phyloP scores from a whole-genome alignment of 306 rosid genomes.

The Cucumis sativus region Cucumber_9930_V3 NC_026655.2:3993501-3994000 shows the following conservation, averaged over 20 bases:
- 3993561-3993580: slow-evolving; percentile 85
- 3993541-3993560: slow-evolving; percentile 74
- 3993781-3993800: not conserved
- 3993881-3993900: not conserved
- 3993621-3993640: slow-evolving; percentile 3
- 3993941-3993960: not conserved
- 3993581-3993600: slow-evolving; percentile 75
- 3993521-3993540: slow-evolving; percentile 45
- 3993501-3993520: not conserved
- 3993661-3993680: not conserved
- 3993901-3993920: not conserved
- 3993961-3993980: not conserved
- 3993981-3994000: not conserved
- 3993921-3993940: slow-evolving; percentile 2
- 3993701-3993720: not conserved
- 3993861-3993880: not conserved
- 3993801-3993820: not conserved
- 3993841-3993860: slow-evolving; percentile 1
- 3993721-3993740: not conserved
- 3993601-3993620: slow-evolving; percentile 75
- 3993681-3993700: not conserved
- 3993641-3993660: not conserved
- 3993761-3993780: not conserved
- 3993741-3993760: not conserved
- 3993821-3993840: not conserved